These are phyloP conservation scores for Solanum tarijense DNA, from an alignment of 257 asterid genomes.

Conservation along the genomic window DNA sequence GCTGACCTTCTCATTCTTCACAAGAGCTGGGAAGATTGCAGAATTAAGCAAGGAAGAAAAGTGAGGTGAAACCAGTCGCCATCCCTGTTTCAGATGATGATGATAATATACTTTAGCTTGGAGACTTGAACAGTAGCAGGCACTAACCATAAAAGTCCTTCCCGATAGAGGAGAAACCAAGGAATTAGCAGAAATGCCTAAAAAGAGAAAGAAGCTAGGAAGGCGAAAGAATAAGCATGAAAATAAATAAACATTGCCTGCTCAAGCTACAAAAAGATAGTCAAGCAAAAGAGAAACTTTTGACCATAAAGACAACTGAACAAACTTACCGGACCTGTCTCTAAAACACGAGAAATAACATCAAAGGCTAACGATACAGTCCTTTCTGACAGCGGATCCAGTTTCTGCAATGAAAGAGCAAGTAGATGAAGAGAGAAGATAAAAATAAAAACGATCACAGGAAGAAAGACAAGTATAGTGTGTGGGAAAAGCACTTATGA, in stretches of 20 bases:
- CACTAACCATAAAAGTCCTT: not conserved
- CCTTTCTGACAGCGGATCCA: constrained; percentile 26
- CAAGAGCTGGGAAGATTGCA: constrained; percentile 29
- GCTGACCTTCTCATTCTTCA: constrained; percentile 33
- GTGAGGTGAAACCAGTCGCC: constrained; percentile 32
- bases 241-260: not conserved
- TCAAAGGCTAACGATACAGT: constrained; percentile 27
- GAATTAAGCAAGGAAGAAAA: constrained; percentile 23
- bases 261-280: not conserved
- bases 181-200: not conserved
- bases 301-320: not conserved
- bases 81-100: constrained; percentile 19
- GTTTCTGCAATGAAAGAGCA: constrained; percentile 14
- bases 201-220: not conserved
- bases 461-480: not conserved
- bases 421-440: not conserved
- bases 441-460: not conserved
- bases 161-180: not conserved
- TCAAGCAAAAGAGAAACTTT: not conserved
- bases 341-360: constrained; percentile 27
- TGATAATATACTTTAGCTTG: not conserved
- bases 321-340: constrained; percentile 33
- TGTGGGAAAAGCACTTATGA: not conserved
- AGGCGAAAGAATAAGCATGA: not conserved
- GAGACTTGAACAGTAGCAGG: not conserved